Percentiles rank a stretch among this genome's conserved stretches.
Evolutionary conservation across 2,329 filamentous ascomycete genomes (phyloP).

Genomic region (Fusarium sp.): DNA sequence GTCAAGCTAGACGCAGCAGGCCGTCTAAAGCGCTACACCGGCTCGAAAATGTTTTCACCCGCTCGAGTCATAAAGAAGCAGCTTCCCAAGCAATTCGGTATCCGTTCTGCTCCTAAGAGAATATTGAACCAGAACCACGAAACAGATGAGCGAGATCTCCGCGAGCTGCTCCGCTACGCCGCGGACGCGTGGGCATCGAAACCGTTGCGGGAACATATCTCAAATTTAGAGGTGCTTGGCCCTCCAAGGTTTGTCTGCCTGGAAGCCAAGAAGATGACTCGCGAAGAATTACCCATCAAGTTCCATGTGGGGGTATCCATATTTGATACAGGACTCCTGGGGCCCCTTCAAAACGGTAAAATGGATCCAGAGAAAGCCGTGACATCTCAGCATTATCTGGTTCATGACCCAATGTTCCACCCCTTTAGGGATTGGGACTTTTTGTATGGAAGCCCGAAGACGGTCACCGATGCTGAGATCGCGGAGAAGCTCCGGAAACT

Average conservation of each 20-base stretch:
- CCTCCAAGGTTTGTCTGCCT: slow-evolving; percentile 11
- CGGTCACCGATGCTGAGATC: not conserved
- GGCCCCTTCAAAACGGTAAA: not conserved
- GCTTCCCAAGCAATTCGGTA: not conserved
- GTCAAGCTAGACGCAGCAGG: not conserved
- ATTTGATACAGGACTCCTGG: slow-evolving; percentile 16
- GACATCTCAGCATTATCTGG: slow-evolving; percentile 11
- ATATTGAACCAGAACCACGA: not conserved
- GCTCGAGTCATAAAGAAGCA: not conserved
- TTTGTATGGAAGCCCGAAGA: slow-evolving; percentile 12
- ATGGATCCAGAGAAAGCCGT: slow-evolving; percentile 1
- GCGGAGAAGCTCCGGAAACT: not conserved
- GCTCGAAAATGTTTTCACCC: not conserved
- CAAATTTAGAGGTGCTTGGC: not conserved
- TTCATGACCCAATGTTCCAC: not conserved
- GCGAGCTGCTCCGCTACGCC: not conserved
- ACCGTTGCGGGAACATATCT: not conserved
- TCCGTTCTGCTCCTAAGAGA: not conserved
- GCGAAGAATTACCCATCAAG: too few species aligned
- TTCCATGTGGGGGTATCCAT: slow-evolving; percentile 26
- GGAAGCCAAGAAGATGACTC: too few species aligned
- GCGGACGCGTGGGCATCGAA: not conserved
- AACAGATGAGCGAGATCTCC: not conserved
- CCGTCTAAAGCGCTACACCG: not conserved
- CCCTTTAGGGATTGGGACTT: not conserved